Evolutionary conservation across 164 flowering plant genomes (phyloP).

Genomic region (Brasenia schreberi): DNA sequence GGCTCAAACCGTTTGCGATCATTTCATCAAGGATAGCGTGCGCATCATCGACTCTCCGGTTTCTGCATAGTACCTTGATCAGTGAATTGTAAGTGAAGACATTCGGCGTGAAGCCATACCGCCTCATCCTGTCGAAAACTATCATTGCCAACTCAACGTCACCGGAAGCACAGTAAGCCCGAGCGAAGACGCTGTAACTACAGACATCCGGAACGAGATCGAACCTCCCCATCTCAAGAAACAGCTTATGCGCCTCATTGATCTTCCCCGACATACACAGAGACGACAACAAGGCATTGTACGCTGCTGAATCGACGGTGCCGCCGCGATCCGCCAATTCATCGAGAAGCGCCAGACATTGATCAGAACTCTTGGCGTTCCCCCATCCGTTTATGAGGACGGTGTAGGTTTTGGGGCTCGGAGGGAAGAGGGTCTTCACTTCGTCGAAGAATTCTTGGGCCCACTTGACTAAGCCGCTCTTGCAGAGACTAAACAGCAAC

Average conservation of each 20-base stretch:
- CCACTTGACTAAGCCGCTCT: constrained; percentile 37
- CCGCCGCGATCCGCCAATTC: constrained; percentile 60
- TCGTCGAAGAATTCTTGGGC: constrained; percentile 63
- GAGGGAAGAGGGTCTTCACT: constrained; percentile 28
- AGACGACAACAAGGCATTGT: constrained; percentile 49
- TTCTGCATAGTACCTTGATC: constrained; percentile 50
- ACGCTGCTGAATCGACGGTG: constrained; percentile 42
- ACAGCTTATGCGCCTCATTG: constrained; percentile 50
- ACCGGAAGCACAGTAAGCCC: constrained; percentile 41
- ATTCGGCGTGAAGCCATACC: constrained; percentile 50
- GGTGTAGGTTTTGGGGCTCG: constrained; percentile 44
- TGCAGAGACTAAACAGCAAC: constrained; percentile 46
- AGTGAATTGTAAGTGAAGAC: constrained; percentile 59
- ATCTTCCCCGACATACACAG: constrained; percentile 52
- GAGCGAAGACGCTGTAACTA: constrained; percentile 59
- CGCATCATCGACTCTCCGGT: constrained; percentile 55
- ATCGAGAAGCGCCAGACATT: constrained; percentile 55
- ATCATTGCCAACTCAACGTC: constrained; percentile 53
- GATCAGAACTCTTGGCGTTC: constrained; percentile 25
- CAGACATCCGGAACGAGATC: constrained; percentile 57
- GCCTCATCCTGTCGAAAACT: constrained; percentile 64
- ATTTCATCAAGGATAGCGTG: constrained; percentile 62
- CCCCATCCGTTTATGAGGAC: constrained; percentile 78
- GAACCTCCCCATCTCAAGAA: constrained; percentile 36
- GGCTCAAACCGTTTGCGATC: constrained; percentile 43